A percentile compares a stretch with the other conserved stretches of the same genome.
Evolutionary conservation across 192 early-diverging fungal species (phyloP).

Genomic region (Rhizophagus clarus): DNA sequence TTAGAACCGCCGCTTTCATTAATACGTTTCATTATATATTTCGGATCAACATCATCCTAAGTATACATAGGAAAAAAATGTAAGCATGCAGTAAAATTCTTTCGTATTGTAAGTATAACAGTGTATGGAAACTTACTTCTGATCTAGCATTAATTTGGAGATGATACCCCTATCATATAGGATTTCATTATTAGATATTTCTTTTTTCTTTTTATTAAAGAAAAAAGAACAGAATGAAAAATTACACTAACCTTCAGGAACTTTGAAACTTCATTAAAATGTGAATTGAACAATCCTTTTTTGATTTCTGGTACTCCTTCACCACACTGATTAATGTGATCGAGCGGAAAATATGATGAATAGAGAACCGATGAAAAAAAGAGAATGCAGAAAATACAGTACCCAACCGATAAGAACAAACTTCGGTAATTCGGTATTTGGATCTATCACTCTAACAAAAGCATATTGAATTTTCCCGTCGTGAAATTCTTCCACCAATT

Average conservation of each 20-base stretch:
- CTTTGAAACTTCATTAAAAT: constrained; percentile 78
- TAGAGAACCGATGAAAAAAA: not conserved
- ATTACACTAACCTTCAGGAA: constrained; percentile 68
- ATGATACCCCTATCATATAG: constrained; percentile 67
- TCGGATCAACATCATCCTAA: constrained; percentile 77
- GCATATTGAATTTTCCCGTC: constrained; percentile 91
- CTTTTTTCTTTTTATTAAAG: not conserved
- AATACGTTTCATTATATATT: constrained; percentile 84
- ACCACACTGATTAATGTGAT: constrained; percentile 66
- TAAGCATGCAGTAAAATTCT: no score
- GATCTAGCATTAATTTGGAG: constrained; percentile 86
- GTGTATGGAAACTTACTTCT: constrained; percentile 40
- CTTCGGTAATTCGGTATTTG: constrained; percentile 83
- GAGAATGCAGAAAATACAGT: constrained; percentile 26
- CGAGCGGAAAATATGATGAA: not conserved
- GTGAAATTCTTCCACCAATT: constrained; percentile 89
- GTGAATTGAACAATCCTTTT: constrained; percentile 86
- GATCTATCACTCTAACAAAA: constrained; percentile 82
- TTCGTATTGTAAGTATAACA: no score
- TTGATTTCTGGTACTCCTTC: constrained; percentile 88
- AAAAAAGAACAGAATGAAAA: not conserved
- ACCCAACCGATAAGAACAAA: constrained; percentile 93
- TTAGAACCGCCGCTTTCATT: constrained; percentile 85
- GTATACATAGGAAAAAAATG: not conserved
- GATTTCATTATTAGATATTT: not conserved